These are phyloP conservation scores for Incumbomyces delicatus DNA, from an alignment of 2,329 filamentous ascomycete genomes.

Conservation along the genomic window DNA sequence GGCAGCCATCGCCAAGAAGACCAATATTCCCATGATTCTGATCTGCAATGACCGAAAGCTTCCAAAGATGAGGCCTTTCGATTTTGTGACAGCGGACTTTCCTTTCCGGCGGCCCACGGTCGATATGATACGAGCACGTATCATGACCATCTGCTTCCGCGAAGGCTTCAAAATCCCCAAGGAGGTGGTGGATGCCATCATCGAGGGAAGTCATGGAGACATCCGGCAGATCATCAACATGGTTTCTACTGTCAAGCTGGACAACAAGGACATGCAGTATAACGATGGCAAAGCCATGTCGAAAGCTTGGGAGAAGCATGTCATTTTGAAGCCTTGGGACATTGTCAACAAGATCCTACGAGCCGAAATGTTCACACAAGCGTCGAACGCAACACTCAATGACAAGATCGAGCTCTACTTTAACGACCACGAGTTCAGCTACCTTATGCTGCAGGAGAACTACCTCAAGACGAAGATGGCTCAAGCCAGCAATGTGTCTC, in stretches of 20 bases:
- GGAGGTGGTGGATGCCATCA: constrained; percentile 79
- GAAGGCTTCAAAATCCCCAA: constrained; percentile 79
- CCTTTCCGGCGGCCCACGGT: constrained; percentile 81
- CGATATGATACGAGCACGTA: constrained; percentile 80
- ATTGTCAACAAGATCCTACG: constrained; percentile 89
- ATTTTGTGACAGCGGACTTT: constrained; percentile 72
- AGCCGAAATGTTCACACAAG: constrained; percentile 72
- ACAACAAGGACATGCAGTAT: constrained; percentile 63
- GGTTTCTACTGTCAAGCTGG: constrained; percentile 87
- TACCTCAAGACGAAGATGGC: constrained; percentile 78
- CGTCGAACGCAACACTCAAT: constrained; percentile 79
- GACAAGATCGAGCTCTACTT: constrained; percentile 99
- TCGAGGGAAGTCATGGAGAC: constrained; percentile 90
- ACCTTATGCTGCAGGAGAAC: constrained; percentile 96
- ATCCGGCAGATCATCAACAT: constrained; percentile 99
- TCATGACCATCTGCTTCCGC: constrained; percentile 89
- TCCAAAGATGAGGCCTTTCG: constrained; percentile 98
- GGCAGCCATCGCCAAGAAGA: constrained; percentile 91
- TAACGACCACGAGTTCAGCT: constrained; percentile 97
- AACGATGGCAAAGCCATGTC: constrained; percentile 88
- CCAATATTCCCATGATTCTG: constrained; percentile 84
- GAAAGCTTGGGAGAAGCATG: constrained; percentile 96
- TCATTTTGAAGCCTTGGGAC: constrained; percentile 95
- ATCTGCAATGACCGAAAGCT: constrained; percentile 92
- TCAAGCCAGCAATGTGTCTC: constrained; percentile 50